These are phyloP conservation scores for Orbilia blumenaviensis DNA, from an alignment of 2,329 filamentous ascomycete species.

Conservation along the genomic window DNA sequence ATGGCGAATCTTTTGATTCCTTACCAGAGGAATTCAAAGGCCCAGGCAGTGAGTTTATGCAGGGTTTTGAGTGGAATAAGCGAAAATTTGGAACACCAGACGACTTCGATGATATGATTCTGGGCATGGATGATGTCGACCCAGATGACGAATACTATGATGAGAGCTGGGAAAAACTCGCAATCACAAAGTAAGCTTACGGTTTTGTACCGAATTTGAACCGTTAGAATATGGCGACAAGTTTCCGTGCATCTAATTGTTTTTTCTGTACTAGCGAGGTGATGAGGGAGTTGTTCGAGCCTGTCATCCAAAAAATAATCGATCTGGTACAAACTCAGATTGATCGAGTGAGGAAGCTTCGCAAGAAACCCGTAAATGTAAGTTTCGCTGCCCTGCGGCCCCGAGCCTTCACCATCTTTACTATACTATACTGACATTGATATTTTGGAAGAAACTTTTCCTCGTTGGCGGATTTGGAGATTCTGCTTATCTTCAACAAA, in stretches of 20 bases:
- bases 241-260: no score
- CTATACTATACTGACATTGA: background rate
- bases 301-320: constrained; percentile 5
- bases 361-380: background rate
- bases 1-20: background rate
- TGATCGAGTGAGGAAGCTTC: background rate
- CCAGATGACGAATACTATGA: background rate
- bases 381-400: background rate
- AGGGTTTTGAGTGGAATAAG: background rate
- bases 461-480: constrained; percentile 14
- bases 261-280: no score
- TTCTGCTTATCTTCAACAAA: background rate
- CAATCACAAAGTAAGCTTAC: no score
- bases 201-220: no score
- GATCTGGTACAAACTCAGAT: background rate
- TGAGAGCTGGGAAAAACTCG: no score
- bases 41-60: background rate
- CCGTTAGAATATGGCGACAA: no score
- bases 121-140: background rate
- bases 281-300: constrained; percentile 11
- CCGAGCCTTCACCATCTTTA: no score
- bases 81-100: background rate
- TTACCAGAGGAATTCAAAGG: background rate
- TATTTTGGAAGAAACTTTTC: background rate
- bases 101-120: background rate